phyloP scores from a whole-genome alignment of 441 rosid species.

The Breynia disticha region DNA sequence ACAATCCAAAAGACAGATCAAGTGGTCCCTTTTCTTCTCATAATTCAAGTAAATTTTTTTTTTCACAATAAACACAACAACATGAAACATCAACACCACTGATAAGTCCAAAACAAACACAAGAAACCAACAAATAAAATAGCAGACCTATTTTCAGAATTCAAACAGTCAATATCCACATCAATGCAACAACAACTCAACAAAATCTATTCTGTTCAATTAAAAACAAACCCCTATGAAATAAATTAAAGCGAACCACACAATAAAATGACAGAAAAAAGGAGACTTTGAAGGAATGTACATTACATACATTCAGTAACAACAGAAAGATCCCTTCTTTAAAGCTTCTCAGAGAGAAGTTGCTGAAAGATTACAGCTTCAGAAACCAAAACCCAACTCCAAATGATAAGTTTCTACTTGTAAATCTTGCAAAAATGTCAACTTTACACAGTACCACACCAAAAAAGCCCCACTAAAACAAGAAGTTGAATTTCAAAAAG shows the following conservation, averaged over 20 bases:
- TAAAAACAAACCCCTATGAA: not conserved
- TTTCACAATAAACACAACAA: conserved; percentile 3
- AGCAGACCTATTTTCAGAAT: conserved; percentile 7
- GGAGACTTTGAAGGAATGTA: too few species aligned
- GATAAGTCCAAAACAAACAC: conserved; percentile 4
- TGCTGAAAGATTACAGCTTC: not conserved
- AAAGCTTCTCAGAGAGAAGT: too few species aligned
- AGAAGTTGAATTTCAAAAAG: not conserved
- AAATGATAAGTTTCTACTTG: not conserved
- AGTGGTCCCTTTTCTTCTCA: conserved; percentile 21
- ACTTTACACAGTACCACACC: not conserved
- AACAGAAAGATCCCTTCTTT: not conserved
- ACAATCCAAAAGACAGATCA: conserved; percentile 19
- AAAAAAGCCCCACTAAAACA: not conserved
- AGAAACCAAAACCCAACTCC: not conserved
- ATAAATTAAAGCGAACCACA: not conserved
- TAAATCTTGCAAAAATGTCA: not conserved
- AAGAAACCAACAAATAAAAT: conserved; percentile 3
- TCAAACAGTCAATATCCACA: conserved; percentile 3
- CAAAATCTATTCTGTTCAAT: not conserved
- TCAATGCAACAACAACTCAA: not conserved
- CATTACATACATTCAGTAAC: too few species aligned
- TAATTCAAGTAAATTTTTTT: conserved; percentile 1
- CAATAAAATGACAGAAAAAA: too few species aligned
- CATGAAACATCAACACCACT: conserved; percentile 18